Conservation (phyloP, 495 filamentous ascomycete genomes). For the Entonaema liquescens region DNA sequence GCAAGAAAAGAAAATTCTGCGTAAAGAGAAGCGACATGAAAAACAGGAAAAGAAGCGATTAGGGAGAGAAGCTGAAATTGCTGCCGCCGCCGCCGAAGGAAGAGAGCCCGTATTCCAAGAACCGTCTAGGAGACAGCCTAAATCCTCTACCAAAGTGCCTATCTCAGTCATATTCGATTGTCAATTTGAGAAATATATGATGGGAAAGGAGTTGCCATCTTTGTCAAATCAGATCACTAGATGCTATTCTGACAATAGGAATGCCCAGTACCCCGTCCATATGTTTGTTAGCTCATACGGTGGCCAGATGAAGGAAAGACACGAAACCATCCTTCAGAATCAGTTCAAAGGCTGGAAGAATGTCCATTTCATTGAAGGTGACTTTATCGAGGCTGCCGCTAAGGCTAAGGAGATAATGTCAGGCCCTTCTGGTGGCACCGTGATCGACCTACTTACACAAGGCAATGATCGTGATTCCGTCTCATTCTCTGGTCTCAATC, state of each 20-base stretch:
- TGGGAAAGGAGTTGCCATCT: constrained; percentile 80
- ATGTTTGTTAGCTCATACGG: constrained; percentile 79
- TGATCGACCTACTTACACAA: constrained; percentile 64
- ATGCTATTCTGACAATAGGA: constrained; percentile 85
- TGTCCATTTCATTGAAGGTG: constrained; percentile 71
- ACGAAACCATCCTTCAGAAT: constrained; percentile 74
- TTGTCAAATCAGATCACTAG: constrained; percentile 83
- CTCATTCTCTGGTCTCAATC: constrained; percentile 3
- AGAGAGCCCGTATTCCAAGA: constrained; percentile 45
- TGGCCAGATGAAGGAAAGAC: constrained; percentile 77
- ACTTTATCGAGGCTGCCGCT: constrained; percentile 72
- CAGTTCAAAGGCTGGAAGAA: constrained; percentile 81
- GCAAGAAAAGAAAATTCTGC: constrained; percentile 72
- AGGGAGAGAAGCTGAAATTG: constrained; percentile 51
- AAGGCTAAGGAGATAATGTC: constrained; percentile 68
- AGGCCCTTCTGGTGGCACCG: constrained; percentile 56
- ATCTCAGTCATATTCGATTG: constrained; percentile 88
- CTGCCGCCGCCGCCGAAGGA: constrained; percentile 54
- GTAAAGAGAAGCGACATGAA: constrained; percentile 74
- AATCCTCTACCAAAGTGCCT: constrained; percentile 64
- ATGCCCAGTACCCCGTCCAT: constrained; percentile 69
- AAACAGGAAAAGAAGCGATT: constrained; percentile 66
- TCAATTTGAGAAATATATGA: constrained; percentile 90
- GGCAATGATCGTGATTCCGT: constrained; percentile 49
- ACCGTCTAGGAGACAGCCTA: constrained; percentile 40